These are phyloP conservation scores for Fusarium neocosmosporiellum DNA, from an alignment of 2,329 filamentous ascomycete genomes.

Conservation along the genomic window DNA sequence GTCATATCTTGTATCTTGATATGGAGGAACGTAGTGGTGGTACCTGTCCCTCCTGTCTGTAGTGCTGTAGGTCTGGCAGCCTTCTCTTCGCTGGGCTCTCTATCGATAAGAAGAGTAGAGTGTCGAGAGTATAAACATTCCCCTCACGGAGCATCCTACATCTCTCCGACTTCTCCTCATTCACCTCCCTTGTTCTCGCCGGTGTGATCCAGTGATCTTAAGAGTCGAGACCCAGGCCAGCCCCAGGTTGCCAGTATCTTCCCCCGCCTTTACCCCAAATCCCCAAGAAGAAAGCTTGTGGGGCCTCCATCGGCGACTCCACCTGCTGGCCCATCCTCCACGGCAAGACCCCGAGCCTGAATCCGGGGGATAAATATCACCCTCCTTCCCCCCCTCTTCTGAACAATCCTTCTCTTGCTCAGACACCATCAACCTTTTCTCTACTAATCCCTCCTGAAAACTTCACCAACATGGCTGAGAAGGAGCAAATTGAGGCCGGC, in stretches of 20 bases:
- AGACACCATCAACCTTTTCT: neutral
- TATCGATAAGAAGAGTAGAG: neutral
- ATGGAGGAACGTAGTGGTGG: neutral
- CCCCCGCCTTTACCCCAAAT: slow-evolving; percentile 32
- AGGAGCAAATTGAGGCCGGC: slow-evolving; percentile 23
- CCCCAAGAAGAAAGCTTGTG: neutral
- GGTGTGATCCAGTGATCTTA: neutral
- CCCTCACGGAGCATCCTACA: neutral
- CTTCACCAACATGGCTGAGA: slow-evolving; percentile 26
- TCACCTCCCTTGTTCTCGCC: neutral
- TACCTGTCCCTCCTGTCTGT: neutral
- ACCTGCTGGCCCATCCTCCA: no score
- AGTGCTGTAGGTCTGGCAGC: neutral
- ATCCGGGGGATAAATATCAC: slow-evolving; percentile 25
- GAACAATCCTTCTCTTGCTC: neutral
- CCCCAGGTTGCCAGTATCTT: slow-evolving; percentile 19
- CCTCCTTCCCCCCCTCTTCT: neutral
- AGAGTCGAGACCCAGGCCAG: slow-evolving; percentile 8
- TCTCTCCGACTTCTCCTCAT: neutral
- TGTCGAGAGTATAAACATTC: neutral
- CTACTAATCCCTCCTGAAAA: neutral
- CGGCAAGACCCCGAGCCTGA: slow-evolving; percentile 7
- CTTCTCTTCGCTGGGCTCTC: neutral
- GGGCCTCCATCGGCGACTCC: neutral
- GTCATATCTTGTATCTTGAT: slow-evolving; percentile 16